A percentile compares a stretch with the other conserved stretches of the same genome.
phyloP scores from a whole-genome alignment of 306 rosid genomes.

The Quercus alba region DNA sequence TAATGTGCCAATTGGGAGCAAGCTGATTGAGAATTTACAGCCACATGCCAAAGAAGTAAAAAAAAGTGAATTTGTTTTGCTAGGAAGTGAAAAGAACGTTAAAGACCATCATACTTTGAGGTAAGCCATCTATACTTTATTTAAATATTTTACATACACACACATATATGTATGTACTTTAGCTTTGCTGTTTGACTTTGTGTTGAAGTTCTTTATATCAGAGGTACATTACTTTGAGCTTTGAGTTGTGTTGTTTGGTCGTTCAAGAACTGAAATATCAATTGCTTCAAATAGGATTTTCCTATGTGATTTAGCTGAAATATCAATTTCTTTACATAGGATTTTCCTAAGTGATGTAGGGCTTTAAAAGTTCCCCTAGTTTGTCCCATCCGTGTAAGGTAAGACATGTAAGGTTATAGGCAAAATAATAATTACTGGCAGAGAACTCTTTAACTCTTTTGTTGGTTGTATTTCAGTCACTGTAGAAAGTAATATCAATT shows the following conservation, averaged over 20 bases:
- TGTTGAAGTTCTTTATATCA: neutral
- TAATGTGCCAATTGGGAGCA: conserved; percentile 30
- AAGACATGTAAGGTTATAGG: too few species aligned
- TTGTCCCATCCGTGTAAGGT: neutral
- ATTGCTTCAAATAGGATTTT: neutral
- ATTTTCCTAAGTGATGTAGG: neutral
- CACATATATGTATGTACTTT: too few species aligned
- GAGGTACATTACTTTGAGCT: neutral
- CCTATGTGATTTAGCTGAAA: neutral
- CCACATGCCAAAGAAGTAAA: conserved; percentile 37
- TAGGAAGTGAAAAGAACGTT: conserved; percentile 33
- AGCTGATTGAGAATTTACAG: conserved; percentile 26
- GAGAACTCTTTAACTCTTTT: too few species aligned
- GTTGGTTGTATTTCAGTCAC: neutral
- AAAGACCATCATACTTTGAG: conserved; percentile 34
- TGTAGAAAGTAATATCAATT: neutral
- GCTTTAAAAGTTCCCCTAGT: neutral
- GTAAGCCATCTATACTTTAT: conserved; percentile 31
- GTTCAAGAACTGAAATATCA: neutral
- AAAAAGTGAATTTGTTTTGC: conserved; percentile 29
- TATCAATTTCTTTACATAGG: neutral
- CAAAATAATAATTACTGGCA: too few species aligned
- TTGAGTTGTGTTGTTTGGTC: neutral
- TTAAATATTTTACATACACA: neutral
- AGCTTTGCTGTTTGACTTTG: neutral